Evolutionary conservation across 2,329 filamentous ascomycete genomes (phyloP).

Genomic region (Helotiales sp.): DNA sequence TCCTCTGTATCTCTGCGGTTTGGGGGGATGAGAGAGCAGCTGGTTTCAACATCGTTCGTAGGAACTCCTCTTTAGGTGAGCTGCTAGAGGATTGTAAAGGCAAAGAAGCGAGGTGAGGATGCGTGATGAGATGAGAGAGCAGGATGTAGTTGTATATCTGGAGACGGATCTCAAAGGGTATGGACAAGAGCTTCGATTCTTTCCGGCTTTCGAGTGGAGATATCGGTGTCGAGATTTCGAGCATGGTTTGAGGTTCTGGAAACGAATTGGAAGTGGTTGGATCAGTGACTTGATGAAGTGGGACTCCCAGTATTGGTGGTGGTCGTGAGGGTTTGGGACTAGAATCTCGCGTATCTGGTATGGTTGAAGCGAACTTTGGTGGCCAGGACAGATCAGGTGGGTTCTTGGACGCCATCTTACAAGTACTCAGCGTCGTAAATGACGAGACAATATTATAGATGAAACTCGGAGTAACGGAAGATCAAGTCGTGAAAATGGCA

Average conservation of each 20-base stretch:
- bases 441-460: neutral
- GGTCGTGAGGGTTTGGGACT: neutral
- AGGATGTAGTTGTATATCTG: conserved; percentile 47
- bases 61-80: conserved; percentile 6
- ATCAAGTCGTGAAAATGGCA: too few species aligned
- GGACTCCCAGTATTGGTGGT: conserved; percentile 7
- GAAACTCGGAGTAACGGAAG: too few species aligned
- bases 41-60: conserved; percentile 5
- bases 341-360: neutral
- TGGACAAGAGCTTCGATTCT: conserved; percentile 34
- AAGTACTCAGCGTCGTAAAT: neutral
- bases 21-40: neutral
- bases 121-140: conserved; percentile 39
- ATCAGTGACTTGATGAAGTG: neutral
- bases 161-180: conserved; percentile 48
- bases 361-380: neutral
- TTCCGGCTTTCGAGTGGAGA: conserved; percentile 5
- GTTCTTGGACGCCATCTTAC: neutral
- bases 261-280: conserved; percentile 1
- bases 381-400: conserved; percentile 10
- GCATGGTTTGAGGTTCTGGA: conserved; percentile 4
- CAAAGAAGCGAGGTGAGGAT: conserved; percentile 42
- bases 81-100: conserved; percentile 32
- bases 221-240: neutral
- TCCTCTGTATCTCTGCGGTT: too few species aligned